Evolutionary conservation across 2,329 filamentous ascomycete genomes (phyloP), one percentile per base, ranked within the genome.

Genomic region (Diaporthe vexans): DNA sequence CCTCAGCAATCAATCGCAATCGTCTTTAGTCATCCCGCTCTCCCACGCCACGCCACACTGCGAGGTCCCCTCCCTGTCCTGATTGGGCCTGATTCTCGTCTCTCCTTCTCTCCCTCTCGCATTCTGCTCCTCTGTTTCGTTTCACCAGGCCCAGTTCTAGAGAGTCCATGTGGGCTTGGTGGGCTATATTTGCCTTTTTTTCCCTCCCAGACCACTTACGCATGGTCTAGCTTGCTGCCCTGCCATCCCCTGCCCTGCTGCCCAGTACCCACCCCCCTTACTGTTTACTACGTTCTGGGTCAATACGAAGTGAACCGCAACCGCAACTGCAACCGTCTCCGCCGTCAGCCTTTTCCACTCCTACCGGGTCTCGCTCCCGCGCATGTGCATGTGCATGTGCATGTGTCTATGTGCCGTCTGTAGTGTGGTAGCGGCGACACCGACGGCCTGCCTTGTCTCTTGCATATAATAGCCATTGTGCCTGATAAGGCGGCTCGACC

Each of bases 231-330:
- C 51, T 52, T 43, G 29, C 29, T 56, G 33, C 51, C 33, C 65
- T 19, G 46, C 21, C 29, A 17, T 21, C 9, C 29, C 48, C 51
- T 68, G 37, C 52, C 54, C 37, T 24, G 9, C 46, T n/a, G 40
- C 40, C 40, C 40, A n/a, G 40, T 13, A 43, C 40, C 40, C 21
- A 48, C 9, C 46, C 46, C 21, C 56, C 52, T 37, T 24, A 13
- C 21, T 59, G 10, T 58, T 58, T 71, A 71, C 7, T 85, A 67
- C 63, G n/a, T 54, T 52, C 21, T 68, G 63, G 46, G 4, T 40
- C 46, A 17, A 83, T 78, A 78, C 79, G 67, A 85, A 81, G 85
- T 80, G 84, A 43, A 86, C 77, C 79, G 84, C 63, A 43, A 86
- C 77, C 79, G 84, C 63, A 85, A 82, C 8, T 86, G 85, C 78